Percentiles rank a stretch among this genome's conserved stretches.
These are phyloP conservation scores for Chrysoporthe austroafricana DNA, from an alignment of 2,329 filamentous ascomycete genomes.

Conservation along the genomic window DNA sequence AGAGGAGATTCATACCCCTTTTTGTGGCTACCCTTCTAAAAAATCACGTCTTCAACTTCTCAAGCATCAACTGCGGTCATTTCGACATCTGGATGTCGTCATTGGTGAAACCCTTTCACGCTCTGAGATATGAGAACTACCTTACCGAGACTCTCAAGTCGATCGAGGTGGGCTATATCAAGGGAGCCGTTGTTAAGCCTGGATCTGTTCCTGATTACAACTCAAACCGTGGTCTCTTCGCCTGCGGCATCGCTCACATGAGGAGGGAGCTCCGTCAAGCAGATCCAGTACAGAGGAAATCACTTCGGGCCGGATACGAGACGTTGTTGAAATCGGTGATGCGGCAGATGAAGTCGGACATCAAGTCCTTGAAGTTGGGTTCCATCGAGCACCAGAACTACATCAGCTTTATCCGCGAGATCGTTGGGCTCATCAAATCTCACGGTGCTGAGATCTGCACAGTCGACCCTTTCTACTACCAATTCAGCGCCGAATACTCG, in stretches of 20 bases:
- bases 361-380: conserved; percentile 44
- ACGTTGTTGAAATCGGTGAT: conserved; percentile 52
- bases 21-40: conserved; percentile 57
- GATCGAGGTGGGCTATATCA: conserved; percentile 48
- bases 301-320: conserved; percentile 46
- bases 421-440: conserved; percentile 58
- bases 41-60: conserved; percentile 50
- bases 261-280: conserved; percentile 50
- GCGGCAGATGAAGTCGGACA: conserved; percentile 58
- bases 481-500: conserved; percentile 59
- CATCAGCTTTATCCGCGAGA: conserved; percentile 54
- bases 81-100: conserved; percentile 58
- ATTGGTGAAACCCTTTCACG: conserved; percentile 53
- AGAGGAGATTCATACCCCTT: conserved; percentile 52
- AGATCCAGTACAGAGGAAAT: conserved; percentile 40
- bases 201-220: conserved; percentile 50
- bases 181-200: conserved; percentile 43
- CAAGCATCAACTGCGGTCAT: conserved; percentile 49
- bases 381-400: conserved; percentile 49
- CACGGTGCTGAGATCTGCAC: conserved; percentile 57
- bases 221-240: conserved; percentile 54
- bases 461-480: conserved; percentile 60
- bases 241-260: conserved; percentile 54
- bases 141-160: conserved; percentile 52
- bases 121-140: conserved; percentile 52